Conservation (phyloP, 805 yeast species). For the Barnettozyma siamensis region DNA sequence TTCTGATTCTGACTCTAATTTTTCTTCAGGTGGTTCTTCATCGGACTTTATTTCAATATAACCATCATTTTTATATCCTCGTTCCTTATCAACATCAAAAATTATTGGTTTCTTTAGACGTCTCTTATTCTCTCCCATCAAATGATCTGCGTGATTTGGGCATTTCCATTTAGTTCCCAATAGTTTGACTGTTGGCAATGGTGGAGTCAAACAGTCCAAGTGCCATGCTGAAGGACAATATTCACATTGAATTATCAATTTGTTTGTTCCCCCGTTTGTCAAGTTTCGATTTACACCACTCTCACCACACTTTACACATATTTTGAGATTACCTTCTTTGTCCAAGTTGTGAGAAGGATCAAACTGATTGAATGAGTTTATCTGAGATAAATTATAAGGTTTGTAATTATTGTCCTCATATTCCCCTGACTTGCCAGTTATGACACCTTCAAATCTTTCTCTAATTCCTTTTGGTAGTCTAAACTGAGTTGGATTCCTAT, state of each 20-base stretch:
- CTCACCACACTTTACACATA: slow-evolving; percentile 72
- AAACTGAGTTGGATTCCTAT: slow-evolving; percentile 61
- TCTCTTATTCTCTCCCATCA: slow-evolving; percentile 32
- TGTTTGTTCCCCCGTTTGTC: slow-evolving; percentile 36
- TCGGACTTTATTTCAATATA: slow-evolving; percentile 51
- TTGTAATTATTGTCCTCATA: slow-evolving; percentile 60
- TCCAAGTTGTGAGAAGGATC: slow-evolving; percentile 65
- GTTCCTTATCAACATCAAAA: slow-evolving; percentile 47
- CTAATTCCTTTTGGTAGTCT: slow-evolving; percentile 63
- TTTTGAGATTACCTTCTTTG: slow-evolving; percentile 57
- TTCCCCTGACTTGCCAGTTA: slow-evolving; percentile 62
- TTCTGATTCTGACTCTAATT: slow-evolving; percentile 22
- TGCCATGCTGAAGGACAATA: slow-evolving; percentile 84
- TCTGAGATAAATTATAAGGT: slow-evolving; percentile 36
- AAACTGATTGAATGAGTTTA: slow-evolving; percentile 42
- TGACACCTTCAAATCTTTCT: slow-evolving; percentile 68
- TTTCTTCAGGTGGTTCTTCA: slow-evolving; percentile 26
- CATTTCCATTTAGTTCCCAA: slow-evolving; percentile 85
- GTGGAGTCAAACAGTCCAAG: slow-evolving; percentile 77
- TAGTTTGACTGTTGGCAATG: slow-evolving; percentile 65
- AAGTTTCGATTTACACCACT: slow-evolving; percentile 49
- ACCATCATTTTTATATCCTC: slow-evolving; percentile 50
- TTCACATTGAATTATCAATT: slow-evolving; percentile 68
- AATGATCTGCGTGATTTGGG: slow-evolving; percentile 62
- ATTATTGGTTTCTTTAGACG: slow-evolving; percentile 45